These are phyloP conservation scores for Adansonia grandidieri DNA, from an alignment of 441 rosid species.

Conservation along the genomic window DNA sequence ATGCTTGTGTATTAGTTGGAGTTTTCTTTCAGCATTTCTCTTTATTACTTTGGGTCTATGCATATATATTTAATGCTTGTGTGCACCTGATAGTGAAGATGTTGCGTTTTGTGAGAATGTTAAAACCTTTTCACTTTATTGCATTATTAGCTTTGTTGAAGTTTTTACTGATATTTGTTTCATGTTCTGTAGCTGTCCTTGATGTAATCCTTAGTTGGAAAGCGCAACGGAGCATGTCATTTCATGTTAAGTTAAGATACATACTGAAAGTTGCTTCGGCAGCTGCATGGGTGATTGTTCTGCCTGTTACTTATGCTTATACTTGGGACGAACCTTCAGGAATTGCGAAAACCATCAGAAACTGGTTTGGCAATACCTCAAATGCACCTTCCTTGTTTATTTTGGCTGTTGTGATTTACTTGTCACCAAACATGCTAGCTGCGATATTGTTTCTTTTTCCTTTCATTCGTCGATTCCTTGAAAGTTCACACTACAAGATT, in stretches of 20 bases:
- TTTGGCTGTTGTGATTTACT: slow-evolving; percentile 80
- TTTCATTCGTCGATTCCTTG: slow-evolving; percentile 88
- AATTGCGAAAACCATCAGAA: slow-evolving; percentile 86
- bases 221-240: slow-evolving; percentile 85
- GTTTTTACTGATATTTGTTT: slow-evolving; percentile 25
- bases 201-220: slow-evolving; percentile 96
- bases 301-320: slow-evolving; percentile 93
- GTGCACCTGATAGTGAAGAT: slow-evolving; percentile 1
- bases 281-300: slow-evolving; percentile 91
- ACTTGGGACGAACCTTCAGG: slow-evolving; percentile 89
- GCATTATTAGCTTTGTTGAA: slow-evolving; percentile 25
- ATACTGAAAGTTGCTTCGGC: slow-evolving; percentile 93
- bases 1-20: slow-evolving; percentile 5
- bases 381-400: slow-evolving; percentile 79
- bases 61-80: background rate
- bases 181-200: slow-evolving; percentile 75
- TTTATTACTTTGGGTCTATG: background rate
- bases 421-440: slow-evolving; percentile 95
- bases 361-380: slow-evolving; percentile 88
- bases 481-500: slow-evolving; percentile 84
- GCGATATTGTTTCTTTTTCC: slow-evolving; percentile 89
- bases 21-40: background rate
- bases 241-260: slow-evolving; percentile 94
- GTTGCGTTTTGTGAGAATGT: slow-evolving; percentile 8
- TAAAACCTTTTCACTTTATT: background rate